Base-by-base conservation (phyloP, 192 early-diverging fungal genomes). In the Coemansia sp. region DNA sequence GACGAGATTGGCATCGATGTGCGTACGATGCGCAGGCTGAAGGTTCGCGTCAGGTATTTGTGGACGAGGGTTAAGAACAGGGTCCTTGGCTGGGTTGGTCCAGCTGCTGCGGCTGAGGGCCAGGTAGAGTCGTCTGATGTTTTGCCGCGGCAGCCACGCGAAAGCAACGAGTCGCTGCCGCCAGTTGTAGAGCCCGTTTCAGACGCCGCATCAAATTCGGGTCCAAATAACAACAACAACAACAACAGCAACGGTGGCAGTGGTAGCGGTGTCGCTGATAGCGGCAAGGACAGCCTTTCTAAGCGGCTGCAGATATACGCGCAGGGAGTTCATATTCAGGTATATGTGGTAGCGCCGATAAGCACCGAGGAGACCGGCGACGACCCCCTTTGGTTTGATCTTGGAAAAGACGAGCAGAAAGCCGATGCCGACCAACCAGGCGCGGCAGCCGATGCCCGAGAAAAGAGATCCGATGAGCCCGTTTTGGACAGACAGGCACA, bases 221-320 rank as follows among this genome's bases (percentile, higher is more conserved):
- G 23, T 8, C 1, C 5, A 27, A 51, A 27, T 23, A 51, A n/a
- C 16, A 1, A 7, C 53, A 10, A n/a, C 53, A 29, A 3, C 53
- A 30, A 25, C 18, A 11, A 34, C 18, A 18, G 54, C 16, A 27
- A 34, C 0, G 36, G 30, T 19, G 30, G n/a, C 35, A 45, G 11
- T 32, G 14, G 30, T 18, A 30, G 46, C 53, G 57, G 52, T n/a
- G 32, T 8, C 29, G 30, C 8, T 1, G 6, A 7, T 34, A 9
- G 19, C 19, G 20, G 63, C 25, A 28, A 28, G n/a, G 32, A 34
- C 28, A 25, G 28, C 0, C 30, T 81, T 35, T 75, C 78, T 7
- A 81, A 75, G 60, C 62, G 78, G 22, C 57, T 81, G 23, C 72
- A 75, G 63, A 46, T 81, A 22, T 81, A 72, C 32, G 78, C 78